Conservation (phyloP, 1,284 basidiomycete species). For the Boletus mariae region DNA sequence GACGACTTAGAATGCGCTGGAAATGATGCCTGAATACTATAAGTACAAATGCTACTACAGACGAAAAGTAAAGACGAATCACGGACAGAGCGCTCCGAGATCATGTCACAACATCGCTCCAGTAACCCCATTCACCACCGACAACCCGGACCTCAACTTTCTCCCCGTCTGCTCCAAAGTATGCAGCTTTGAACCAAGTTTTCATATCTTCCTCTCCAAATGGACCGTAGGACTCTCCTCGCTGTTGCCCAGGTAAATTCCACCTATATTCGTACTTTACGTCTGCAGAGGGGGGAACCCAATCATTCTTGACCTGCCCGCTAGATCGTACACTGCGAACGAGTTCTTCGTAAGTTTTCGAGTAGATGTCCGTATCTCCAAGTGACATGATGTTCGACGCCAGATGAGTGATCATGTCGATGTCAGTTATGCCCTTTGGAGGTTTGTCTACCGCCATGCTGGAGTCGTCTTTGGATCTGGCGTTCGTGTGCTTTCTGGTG, state of each 20-base stretch:
- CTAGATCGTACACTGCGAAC: constrained; percentile 69
- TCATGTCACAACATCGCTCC: constrained; percentile 60
- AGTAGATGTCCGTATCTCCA: constrained; percentile 81
- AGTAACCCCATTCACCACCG: constrained; percentile 67
- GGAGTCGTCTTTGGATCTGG: constrained; percentile 34
- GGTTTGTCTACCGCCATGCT: constrained; percentile 49
- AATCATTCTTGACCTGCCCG: constrained; percentile 62
- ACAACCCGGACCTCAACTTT: constrained; percentile 65
- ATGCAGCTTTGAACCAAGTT: constrained; percentile 70
- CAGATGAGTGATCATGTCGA: constrained; percentile 76
- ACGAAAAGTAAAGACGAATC: neutral
- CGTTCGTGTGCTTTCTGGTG: constrained; percentile 32
- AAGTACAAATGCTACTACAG: constrained; percentile 12
- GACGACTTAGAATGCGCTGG: neutral
- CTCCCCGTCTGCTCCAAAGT: constrained; percentile 71
- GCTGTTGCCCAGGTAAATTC: constrained; percentile 50
- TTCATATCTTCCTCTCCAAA: constrained; percentile 73
- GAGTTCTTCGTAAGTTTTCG: constrained; percentile 78
- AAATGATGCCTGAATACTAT: constrained; percentile 6
- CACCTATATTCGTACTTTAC: constrained; percentile 77
- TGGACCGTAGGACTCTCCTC: constrained; percentile 66
- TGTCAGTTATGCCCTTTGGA: constrained; percentile 47
- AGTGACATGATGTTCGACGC: constrained; percentile 81
- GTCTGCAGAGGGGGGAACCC: constrained; percentile 76
- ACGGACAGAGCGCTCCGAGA: too few relatives aligned